Base-by-base conservation (phyloP, 2,329 filamentous ascomycete genomes). In the Exophiala mesophila region DNA sequence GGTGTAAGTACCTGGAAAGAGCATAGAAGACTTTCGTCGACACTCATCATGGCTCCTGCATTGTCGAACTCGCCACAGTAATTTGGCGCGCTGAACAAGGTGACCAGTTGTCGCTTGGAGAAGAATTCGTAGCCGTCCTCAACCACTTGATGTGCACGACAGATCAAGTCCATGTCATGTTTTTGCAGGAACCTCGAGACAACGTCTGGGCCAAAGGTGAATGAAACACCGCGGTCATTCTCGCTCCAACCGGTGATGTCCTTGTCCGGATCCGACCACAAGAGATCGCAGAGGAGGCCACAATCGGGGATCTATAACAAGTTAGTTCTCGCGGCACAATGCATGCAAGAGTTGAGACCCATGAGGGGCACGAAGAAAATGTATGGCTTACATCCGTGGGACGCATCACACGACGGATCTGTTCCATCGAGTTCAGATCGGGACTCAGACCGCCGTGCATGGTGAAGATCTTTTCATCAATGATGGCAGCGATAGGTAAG, bases 1-100 rank as follows among this genome's bases (percentile, higher is more conserved):
- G 28, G 33, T 1, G 43, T 26, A 58, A 68, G 45, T 67, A 92
- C 87, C 85, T 97, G 92, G 83, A 98, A 98, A 52, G 89, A 96
- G 77, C 92, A 98, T 61, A 98, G 77, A 68, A 98, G 72, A 67
- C 89, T 96, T 76, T 97, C 92, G 65, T 97, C 92, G 28, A 98
- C 92, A 63, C 89, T 96, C 92, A 98, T 97, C 90, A 98, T 97
- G 54, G 92, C 92, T 65, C 92, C 92, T 39, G 90, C 90, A 63
- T 98, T 98, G 76, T 98, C 92, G 63, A 98, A 98, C 72, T 98
- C 92, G 67, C 90, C 90, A 61, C 90, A 98, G 76, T 98, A 98
- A 73, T 98, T 98, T 56, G 92, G 92, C 39, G 92, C 92, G 62
- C 88, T 95, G 75, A 98, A 98, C 45, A 98, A 75, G 44, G 92